A percentile compares a stretch with the other conserved stretches of the same genome.
phyloP scores from a whole-genome alignment of 2,329 filamentous ascomycete species.

The Paraconiothyrium sp. region DNA sequence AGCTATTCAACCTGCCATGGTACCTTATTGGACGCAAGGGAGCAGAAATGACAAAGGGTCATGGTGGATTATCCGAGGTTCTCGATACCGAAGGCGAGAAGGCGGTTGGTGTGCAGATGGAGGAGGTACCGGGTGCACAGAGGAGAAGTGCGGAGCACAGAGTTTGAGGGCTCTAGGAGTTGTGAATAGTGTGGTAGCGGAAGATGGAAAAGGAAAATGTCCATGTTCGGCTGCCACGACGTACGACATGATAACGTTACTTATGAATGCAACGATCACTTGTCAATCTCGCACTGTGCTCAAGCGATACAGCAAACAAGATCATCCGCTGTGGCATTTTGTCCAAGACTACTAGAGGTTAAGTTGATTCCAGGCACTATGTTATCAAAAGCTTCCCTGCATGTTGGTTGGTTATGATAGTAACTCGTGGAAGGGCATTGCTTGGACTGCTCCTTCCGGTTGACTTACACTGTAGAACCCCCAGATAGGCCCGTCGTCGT shows the following conservation, averaged over 20 bases:
- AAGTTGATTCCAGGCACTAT: too few species aligned
- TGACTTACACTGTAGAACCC: too few species aligned
- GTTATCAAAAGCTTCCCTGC: too few species aligned
- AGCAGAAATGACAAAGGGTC: conserved; percentile 43
- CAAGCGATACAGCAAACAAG: too few species aligned
- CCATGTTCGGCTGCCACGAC: background rate
- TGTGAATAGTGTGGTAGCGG: background rate
- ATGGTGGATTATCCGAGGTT: conserved; percentile 44
- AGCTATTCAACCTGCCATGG: conserved; percentile 77
- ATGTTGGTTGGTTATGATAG: too few species aligned
- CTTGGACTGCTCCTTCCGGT: too few species aligned
- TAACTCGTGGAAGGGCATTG: too few species aligned
- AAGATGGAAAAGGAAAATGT: background rate
- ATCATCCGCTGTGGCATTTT: too few species aligned
- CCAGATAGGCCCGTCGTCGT: too few species aligned
- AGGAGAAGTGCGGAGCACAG: background rate
- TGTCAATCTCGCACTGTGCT: background rate
- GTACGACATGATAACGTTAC: background rate
- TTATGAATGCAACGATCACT: background rate
- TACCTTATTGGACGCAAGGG: conserved; percentile 71
- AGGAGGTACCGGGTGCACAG: conserved; percentile 20
- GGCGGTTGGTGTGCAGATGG: conserved; percentile 39
- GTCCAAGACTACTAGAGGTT: too few species aligned
- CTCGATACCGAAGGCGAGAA: conserved; percentile 47
- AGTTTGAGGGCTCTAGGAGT: background rate